Conservation (phyloP, 176 grass and related monocot species). For the Musa troglodytarum region DNA sequence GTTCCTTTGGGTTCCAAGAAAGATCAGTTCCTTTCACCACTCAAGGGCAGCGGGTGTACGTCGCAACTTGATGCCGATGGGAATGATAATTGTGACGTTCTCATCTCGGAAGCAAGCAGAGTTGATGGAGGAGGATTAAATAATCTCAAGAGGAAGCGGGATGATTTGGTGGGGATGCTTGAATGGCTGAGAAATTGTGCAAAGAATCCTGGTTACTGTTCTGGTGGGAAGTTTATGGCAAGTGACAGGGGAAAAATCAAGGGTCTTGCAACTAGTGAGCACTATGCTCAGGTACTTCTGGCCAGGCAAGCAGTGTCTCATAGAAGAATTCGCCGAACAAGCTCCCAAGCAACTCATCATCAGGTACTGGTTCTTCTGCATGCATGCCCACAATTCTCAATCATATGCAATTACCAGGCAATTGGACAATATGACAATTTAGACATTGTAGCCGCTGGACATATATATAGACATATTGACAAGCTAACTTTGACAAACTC, state of each 20-base stretch:
- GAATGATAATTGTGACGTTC: background rate
- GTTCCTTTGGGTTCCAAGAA: constrained; percentile 3
- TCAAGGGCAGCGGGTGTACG: background rate
- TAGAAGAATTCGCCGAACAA: background rate
- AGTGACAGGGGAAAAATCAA: constrained; percentile 4
- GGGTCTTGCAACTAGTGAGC: background rate
- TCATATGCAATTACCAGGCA: background rate
- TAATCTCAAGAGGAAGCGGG: constrained; percentile 38
- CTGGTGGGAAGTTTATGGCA: background rate
- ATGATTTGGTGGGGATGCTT: constrained; percentile 36
- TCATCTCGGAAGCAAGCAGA: background rate
- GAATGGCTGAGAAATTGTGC: constrained; percentile 37
- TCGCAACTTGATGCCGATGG: background rate
- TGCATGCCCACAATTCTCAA: background rate
- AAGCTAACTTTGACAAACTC: background rate
- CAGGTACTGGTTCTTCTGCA: constrained; percentile 10
- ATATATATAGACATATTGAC: background rate
- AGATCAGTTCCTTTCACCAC: constrained; percentile 21
- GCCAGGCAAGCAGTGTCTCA: constrained; percentile 13
- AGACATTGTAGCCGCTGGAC: background rate
- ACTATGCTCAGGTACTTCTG: background rate
- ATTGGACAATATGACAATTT: background rate
- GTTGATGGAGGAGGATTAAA: constrained; percentile 10
- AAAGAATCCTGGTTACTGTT: constrained; percentile 9
- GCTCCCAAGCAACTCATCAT: background rate